A percentile compares a stretch with the other conserved stretches of the same genome.
These are phyloP conservation scores for Camellia lanceoleosa DNA, from an alignment of 148 eudicot species.

Conservation along the genomic window DNA sequence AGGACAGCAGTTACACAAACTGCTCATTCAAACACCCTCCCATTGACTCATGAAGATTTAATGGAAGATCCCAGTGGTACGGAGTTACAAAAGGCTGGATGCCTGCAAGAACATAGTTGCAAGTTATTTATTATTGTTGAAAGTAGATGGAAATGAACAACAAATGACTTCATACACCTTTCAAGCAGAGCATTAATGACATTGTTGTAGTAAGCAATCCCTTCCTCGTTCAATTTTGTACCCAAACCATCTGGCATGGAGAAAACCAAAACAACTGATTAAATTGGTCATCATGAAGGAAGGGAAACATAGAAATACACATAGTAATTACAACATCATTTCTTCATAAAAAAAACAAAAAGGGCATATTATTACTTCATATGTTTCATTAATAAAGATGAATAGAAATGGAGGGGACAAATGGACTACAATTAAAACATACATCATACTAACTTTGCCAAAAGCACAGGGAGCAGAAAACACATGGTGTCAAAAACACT, in stretches of 20 bases:
- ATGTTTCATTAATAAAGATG: too few relatives aligned
- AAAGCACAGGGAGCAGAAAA: too few relatives aligned
- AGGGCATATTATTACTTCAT: too few relatives aligned
- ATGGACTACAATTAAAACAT: too few relatives aligned
- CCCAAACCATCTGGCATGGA: slow-evolving; percentile 74
- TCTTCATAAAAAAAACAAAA: neutral
- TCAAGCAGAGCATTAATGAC: slow-evolving; percentile 65
- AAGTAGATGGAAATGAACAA: neutral
- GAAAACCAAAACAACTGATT: slow-evolving; percentile 17
- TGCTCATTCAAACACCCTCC: slow-evolving; percentile 74
- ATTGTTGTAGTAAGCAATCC: slow-evolving; percentile 66
- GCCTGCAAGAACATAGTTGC: slow-evolving; percentile 39
- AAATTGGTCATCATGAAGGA: neutral
- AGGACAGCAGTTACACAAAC: slow-evolving; percentile 47
- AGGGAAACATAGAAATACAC: neutral
- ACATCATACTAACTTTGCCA: too few relatives aligned
- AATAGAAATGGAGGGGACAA: too few relatives aligned
- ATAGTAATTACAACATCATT: neutral
- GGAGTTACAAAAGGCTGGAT: slow-evolving; percentile 69
- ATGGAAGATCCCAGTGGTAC: slow-evolving; percentile 91
- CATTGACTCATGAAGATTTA: slow-evolving; percentile 62
- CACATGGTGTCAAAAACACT: neutral
- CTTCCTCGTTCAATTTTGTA: slow-evolving; percentile 63
- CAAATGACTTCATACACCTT: slow-evolving; percentile 40
- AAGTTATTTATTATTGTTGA: slow-evolving; percentile 12